These are phyloP conservation scores for Nicotiana sylvestris DNA, from an alignment of 257 asterid species.

Conservation along the genomic window DNA sequence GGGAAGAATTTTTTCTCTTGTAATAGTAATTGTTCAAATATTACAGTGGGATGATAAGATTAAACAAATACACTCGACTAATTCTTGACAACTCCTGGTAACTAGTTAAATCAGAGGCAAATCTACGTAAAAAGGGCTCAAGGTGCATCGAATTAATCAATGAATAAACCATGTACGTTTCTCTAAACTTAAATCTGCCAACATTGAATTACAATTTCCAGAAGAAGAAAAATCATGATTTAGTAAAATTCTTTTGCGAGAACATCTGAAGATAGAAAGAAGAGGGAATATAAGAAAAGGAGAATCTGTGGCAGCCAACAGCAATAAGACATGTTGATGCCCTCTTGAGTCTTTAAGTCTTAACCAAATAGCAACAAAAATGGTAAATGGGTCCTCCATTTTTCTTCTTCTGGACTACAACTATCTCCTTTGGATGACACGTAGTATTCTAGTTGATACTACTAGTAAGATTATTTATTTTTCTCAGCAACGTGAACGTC, in stretches of 20 bases:
- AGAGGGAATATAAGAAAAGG: slow-evolving; percentile 8
- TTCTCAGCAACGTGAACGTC: neutral
- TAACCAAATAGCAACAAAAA: slow-evolving; percentile 12
- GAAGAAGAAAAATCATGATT: neutral
- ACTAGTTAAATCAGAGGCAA: too few species aligned
- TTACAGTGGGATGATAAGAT: too few species aligned
- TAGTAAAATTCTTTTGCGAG: neutral
- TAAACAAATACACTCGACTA: too few species aligned
- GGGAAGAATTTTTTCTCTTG: too few species aligned
- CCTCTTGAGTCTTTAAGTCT: slow-evolving; percentile 16
- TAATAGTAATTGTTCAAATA: too few species aligned
- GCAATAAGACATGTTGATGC: neutral
- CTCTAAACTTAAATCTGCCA: neutral
- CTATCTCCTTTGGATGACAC: neutral
- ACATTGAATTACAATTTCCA: neutral
- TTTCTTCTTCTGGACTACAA: neutral
- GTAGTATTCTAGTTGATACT: neutral
- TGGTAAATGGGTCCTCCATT: neutral
- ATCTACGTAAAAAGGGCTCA: too few species aligned
- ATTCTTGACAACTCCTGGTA: too few species aligned
- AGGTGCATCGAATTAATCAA: too few species aligned
- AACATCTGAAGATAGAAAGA: neutral
- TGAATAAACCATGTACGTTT: too few species aligned
- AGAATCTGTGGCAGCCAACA: slow-evolving; percentile 24
- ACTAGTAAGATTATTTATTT: neutral